Percentiles rank a stretch among this genome's conserved stretches.
phyloP scores from a whole-genome alignment of 306 rosid genomes.

The Argentina anserina region DNA sequence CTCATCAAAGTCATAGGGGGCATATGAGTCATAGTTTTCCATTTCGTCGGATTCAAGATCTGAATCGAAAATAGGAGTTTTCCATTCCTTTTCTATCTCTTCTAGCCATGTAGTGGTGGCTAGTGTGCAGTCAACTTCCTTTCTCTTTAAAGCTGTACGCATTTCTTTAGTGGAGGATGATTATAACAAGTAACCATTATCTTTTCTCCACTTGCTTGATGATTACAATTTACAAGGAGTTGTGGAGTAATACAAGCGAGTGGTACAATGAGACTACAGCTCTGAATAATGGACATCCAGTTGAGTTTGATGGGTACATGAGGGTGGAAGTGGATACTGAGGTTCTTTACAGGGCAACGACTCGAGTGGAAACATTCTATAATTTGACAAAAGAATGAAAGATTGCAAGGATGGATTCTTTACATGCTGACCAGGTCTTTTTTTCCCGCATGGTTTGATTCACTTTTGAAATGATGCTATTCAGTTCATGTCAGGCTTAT shows the following conservation, averaged over 20 bases:
- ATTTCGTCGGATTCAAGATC: no score
- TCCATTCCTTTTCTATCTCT: no score
- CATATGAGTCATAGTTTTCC: no score
- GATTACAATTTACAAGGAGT: conserved; percentile 81
- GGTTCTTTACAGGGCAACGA: conserved; percentile 85
- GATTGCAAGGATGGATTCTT: conserved; percentile 98
- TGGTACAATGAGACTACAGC: conserved; percentile 79
- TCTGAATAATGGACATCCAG: conserved; percentile 70
- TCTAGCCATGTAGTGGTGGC: no score
- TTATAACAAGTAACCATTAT: no score
- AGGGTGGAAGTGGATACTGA: conserved; percentile 97
- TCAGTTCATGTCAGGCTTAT: conserved; percentile 32
- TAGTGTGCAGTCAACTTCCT: no score
- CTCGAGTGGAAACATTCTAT: conserved; percentile 80
- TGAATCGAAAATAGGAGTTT: no score
- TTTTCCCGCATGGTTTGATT: conserved; percentile 18
- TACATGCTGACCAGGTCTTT: conserved; percentile 70
- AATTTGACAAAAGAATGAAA: conserved; percentile 76
- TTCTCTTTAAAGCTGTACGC: no score
- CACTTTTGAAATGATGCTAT: conserved; percentile 36
- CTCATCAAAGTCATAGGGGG: no score
- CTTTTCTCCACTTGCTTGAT: conserved; percentile 96
- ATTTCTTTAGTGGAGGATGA: no score
- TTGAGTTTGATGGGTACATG: conserved; percentile 98
- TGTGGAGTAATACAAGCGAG: conserved; percentile 86